Evolutionary conservation across 2,329 filamentous ascomycete genomes (phyloP), one percentile per base, ranked within the genome.

Genomic region (Pyrenophora teres): DNA sequence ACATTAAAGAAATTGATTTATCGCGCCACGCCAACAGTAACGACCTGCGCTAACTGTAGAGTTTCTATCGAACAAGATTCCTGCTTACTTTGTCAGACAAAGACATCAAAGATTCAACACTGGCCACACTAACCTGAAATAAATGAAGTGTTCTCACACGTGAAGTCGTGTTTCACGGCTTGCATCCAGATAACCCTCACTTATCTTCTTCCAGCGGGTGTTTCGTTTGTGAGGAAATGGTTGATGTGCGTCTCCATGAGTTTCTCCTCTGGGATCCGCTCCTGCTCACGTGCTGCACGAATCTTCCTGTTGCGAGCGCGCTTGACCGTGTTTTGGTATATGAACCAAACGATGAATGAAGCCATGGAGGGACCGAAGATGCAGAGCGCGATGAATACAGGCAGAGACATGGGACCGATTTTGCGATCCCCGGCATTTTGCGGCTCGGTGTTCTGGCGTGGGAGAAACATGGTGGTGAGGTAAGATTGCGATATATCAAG

Each of bases 311-410:
- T 42, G 9, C 30, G 41, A 27, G 21, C 30, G 6, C 41, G 40
- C 32, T 35, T 39, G 3, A 49, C 23, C 0, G 40, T 36, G 7
- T 40, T 36, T 8, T 30, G 27, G 15, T 51, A 47, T 2, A 50
- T 19, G 3, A 51, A 19, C 42, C 40, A 57, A 16, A 27, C 4
- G 8, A 57, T 36, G 15, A 54, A 52, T 2, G 39, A 18, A 18
- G 56, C 35, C 16, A 53, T 35, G 25, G 48, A 46, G 2, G 52
- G 56, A 7, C 32, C 41, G 40, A 58, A 58, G 19, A 56, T 25
- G 25, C 52, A 52, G 5, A 58, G 35, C 12, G 49, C 30, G 4
- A 58, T 53, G 32, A 58, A 42, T 33, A 39, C 46, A 12, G 52
- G 49, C 1, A 56, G 42, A 6, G 52, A 49, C 10, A 54, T 43